Evolutionary conservation across 1,284 basidiomycete species (phyloP), one percentile per base, ranked within the genome.

Genomic region (Mycena sp.): DNA sequence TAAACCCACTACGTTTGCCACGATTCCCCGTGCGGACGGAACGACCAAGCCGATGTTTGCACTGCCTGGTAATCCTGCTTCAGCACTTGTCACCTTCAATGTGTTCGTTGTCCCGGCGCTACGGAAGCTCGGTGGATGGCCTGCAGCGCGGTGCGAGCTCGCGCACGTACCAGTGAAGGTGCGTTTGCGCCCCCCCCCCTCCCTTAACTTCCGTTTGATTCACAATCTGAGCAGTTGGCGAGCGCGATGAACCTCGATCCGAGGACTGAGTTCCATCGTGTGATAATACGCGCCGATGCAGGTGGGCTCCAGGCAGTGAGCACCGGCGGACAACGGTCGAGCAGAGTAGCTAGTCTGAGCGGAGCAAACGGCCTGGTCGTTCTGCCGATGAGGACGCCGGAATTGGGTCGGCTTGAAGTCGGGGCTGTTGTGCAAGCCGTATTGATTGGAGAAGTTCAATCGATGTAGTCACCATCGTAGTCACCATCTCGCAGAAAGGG

Each of bases 1-100:
- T 14, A 93, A 94, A 74, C 93, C 93, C 2, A 96, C 94, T 4
- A 94, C 94, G 2, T 96, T 96, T 70, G 94, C 94, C 0, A 93
- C 87, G 3, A 79, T 95, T 25, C 89, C 89, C 0, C 71, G 56
- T 40, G 70, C 32, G 49, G 76, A 67, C 28, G 73, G 70, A 23
- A 67, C 65, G n/a, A 67, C 71, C 35, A 90, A 88, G 67, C 86
- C 89, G 5, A 71, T 95, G 4, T 96, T 96, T 71, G 93, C 93
- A 0, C 83, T 96, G 1, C 94, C 94, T 0, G 95, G 94, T 1
- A 96, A 96, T 73, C 95, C 95, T 0, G 94, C 95, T 0, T 90
- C 88, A 6, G 95, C 94, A 10, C 81, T 96, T n/a, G 94, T 96
- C 3, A 94, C 89, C 16, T 95, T 95, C 76, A 86, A 94, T 72